A percentile compares a stretch with the other conserved stretches of the same genome.
Evolutionary conservation across 2,329 filamentous ascomycete species (phyloP).

Genomic region (Fusarium scirpi): DNA sequence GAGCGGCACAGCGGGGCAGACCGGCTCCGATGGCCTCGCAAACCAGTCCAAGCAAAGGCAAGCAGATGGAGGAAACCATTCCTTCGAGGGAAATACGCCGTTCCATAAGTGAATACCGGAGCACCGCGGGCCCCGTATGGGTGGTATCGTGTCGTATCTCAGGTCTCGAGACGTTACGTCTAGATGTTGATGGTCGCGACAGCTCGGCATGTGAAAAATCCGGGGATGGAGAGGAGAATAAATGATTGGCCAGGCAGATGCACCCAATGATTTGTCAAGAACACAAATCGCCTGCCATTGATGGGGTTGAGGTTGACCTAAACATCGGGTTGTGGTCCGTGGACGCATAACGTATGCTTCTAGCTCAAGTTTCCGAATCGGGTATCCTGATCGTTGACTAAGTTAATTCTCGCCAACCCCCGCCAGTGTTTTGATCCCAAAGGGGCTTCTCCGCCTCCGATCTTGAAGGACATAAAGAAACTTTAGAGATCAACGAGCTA

Average conservation of each 20-base stretch:
- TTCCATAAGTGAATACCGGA: not conserved
- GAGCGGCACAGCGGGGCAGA: not conserved
- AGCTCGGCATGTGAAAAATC: conserved; percentile 31
- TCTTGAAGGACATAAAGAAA: not conserved
- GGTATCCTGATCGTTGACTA: conserved; percentile 38
- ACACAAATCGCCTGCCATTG: not conserved
- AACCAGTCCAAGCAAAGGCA: not conserved
- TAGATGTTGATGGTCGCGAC: conserved; percentile 9
- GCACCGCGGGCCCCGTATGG: conserved; percentile 26
- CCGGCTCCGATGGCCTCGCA: conserved; percentile 6
- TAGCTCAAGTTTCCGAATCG: conserved; percentile 28
- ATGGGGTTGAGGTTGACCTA: not conserved
- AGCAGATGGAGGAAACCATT: not conserved
- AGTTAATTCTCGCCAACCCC: conserved; percentile 6
- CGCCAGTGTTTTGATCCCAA: conserved; percentile 10
- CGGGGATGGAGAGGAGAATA: conserved; percentile 6
- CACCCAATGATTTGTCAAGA: not conserved
- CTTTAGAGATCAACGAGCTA: not conserved
- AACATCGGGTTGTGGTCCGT: not conserved
- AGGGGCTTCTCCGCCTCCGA: conserved; percentile 1
- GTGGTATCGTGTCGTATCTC: not conserved
- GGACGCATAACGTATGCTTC: not conserved
- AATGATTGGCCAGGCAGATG: conserved; percentile 11
- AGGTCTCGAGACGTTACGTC: not conserved
- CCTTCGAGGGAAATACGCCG: not conserved